Conservation (phyloP, 1,139 yeast genomes). For the Kluyveromyces marxianus region DNA sequence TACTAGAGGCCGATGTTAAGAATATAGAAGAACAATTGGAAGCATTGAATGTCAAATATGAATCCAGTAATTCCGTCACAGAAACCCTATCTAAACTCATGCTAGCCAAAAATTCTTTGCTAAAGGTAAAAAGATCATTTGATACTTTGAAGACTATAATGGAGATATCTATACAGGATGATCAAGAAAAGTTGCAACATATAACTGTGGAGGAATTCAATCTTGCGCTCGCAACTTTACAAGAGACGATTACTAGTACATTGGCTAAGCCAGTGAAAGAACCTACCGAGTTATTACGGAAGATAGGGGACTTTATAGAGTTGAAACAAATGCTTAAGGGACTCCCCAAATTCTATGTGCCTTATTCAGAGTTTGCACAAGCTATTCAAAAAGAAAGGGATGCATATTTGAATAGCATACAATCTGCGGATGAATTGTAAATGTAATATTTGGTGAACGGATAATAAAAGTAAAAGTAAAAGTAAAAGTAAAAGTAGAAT, state of each 20-base stretch:
- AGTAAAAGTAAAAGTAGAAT: too few relatives aligned
- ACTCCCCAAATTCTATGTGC: conserved; percentile 40
- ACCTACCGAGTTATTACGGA: conserved; percentile 28
- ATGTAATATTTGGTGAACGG: neutral
- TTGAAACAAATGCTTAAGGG: conserved; percentile 47
- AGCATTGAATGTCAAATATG: conserved; percentile 14
- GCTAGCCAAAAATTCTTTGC: conserved; percentile 38
- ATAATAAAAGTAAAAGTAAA: too few relatives aligned
- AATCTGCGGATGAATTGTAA: conserved; percentile 8
- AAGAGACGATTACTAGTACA: conserved; percentile 38
- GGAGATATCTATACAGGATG: conserved; percentile 20
- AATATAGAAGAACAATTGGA: conserved; percentile 28
- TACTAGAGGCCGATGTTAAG: conserved; percentile 45
- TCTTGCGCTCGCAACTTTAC: conserved; percentile 35
- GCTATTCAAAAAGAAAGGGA: conserved; percentile 33
- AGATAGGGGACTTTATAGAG: conserved; percentile 39
- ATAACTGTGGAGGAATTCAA: conserved; percentile 31
- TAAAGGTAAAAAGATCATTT: conserved; percentile 39
- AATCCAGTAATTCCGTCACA: conserved; percentile 28
- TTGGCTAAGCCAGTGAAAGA: conserved; percentile 18
- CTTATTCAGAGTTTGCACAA: conserved; percentile 40
- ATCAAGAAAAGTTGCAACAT: conserved; percentile 6
- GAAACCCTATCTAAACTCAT: conserved; percentile 40
- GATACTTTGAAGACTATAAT: conserved; percentile 36
- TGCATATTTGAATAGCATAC: conserved; percentile 28